These are phyloP conservation scores for Silybum marianum DNA, from an alignment of 129 eudicot genomes.

Conservation along the genomic window DNA sequence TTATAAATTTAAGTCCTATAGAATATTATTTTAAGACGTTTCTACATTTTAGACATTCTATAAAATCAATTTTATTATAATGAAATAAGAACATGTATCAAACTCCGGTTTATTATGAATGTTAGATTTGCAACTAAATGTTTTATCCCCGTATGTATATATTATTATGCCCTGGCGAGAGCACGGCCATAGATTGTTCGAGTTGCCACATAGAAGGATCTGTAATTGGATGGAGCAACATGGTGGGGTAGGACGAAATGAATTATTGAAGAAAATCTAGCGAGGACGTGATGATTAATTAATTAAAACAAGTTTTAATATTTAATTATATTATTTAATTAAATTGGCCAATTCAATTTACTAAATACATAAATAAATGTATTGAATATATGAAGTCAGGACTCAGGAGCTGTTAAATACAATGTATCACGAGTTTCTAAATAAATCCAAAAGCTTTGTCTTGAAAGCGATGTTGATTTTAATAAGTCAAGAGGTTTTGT, in stretches of 20 bases:
- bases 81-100: no score
- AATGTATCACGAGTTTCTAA: conserved; percentile 15
- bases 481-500: conserved; percentile 16
- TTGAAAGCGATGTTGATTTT: background rate
- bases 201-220: background rate
- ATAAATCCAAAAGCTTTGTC: conserved; percentile 23
- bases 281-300: background rate
- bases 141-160: background rate
- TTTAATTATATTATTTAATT: background rate
- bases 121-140: no score
- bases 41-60: no score
- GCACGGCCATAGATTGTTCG: background rate
- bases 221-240: background rate
- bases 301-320: background rate
- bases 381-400: background rate
- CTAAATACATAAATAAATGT: background rate
- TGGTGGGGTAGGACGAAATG: background rate
- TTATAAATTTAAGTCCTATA: no score
- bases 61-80: no score
- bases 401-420: conserved; percentile 19
- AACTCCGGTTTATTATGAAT: no score
- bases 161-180: background rate
- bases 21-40: no score
- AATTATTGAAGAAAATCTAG: conserved; percentile 2
- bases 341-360: background rate